Conservation (phyloP, 306 rosid genomes). For the Pyrus pyrifolia region DNA sequence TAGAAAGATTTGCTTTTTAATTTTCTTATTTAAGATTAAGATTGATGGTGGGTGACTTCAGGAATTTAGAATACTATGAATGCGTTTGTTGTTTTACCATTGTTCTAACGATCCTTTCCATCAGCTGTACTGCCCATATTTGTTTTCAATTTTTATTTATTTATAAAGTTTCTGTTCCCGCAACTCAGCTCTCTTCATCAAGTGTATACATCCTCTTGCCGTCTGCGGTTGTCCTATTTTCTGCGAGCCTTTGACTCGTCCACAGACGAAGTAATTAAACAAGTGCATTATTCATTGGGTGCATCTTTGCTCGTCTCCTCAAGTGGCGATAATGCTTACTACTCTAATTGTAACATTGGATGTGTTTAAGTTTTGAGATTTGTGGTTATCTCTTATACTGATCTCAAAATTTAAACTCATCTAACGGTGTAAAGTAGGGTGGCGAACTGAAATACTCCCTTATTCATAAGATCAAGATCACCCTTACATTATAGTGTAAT, state of each 20-base stretch:
- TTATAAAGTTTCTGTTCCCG: too few species aligned
- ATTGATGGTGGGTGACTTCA: not conserved
- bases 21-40: not conserved
- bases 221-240: not conserved
- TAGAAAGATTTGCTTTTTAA: slow-evolving; percentile 17
- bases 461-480: not conserved
- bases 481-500: not conserved
- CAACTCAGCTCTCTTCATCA: too few species aligned
- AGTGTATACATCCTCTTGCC: not conserved
- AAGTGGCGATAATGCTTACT: too few species aligned
- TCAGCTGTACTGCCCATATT: not conserved
- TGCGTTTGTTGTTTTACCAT: not conserved
- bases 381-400: too few species aligned
- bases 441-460: too few species aligned
- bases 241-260: not conserved
- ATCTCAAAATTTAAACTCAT: too few species aligned
- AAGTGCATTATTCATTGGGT: not conserved
- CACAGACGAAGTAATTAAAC: not conserved
- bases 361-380: too few species aligned
- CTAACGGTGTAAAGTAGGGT: too few species aligned
- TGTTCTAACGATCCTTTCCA: too few species aligned
- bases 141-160: too few species aligned
- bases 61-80: not conserved
- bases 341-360: too few species aligned
- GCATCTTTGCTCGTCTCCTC: too few species aligned